Evolutionary conservation across 345 rosid species (phyloP).

Genomic region (Stellera chamaejasme): DNA sequence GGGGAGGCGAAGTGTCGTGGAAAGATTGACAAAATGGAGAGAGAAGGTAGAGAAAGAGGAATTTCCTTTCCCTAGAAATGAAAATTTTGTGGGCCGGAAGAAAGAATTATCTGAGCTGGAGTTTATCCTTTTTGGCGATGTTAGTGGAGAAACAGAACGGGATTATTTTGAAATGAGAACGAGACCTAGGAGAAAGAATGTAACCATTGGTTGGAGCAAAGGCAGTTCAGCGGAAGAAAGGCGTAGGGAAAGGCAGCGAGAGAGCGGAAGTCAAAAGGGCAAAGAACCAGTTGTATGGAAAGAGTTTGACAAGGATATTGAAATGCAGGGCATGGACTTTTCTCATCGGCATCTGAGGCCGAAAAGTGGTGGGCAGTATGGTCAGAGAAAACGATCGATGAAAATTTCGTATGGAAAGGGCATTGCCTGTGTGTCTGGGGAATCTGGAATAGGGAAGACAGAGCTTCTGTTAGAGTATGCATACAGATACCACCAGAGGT

Average conservation of each 20-base stretch:
- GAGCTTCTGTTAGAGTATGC: constrained; percentile 96
- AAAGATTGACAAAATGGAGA: constrained; percentile 71
- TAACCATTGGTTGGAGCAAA: constrained; percentile 67
- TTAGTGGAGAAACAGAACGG: constrained; percentile 61
- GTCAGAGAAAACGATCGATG: constrained; percentile 56
- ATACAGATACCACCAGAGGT: constrained; percentile 75
- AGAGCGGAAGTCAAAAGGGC: constrained; percentile 47
- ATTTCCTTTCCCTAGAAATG: constrained; percentile 80
- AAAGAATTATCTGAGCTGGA: constrained; percentile 85
- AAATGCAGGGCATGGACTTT: constrained; percentile 57
- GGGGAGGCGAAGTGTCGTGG: constrained; percentile 90
- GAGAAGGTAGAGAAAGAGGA: constrained; percentile 80
- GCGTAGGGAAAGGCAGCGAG: constrained; percentile 20
- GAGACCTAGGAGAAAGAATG: constrained; percentile 64
- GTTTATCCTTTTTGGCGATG: constrained; percentile 80
- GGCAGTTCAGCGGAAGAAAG: constrained; percentile 39
- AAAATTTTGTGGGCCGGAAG: constrained; percentile 77
- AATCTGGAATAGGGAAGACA: constrained; percentile 87
- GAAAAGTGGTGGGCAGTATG: constrained; percentile 31
- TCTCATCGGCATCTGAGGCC: constrained; percentile 27
- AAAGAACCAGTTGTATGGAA: constrained; percentile 91
- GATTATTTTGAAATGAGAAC: constrained; percentile 86
- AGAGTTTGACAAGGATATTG: constrained; percentile 93
- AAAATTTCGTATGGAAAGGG: constrained; percentile 80
- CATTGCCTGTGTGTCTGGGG: constrained; percentile 81